These are phyloP conservation scores for Xylaria longipes DNA, from an alignment of 495 filamentous ascomycete species.

Conservation along the genomic window DNA sequence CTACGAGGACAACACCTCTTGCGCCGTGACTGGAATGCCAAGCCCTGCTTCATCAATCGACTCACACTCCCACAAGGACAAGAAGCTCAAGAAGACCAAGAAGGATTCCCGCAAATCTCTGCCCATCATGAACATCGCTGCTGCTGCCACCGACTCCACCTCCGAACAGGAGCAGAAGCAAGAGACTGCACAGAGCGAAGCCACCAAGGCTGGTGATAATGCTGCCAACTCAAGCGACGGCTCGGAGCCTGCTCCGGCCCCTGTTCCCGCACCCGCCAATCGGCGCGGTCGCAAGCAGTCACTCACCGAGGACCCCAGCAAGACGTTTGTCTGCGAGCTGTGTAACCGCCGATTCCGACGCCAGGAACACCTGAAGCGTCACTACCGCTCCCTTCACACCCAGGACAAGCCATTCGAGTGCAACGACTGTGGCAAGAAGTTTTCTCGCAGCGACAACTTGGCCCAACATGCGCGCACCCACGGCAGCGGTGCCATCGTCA, in stretches of 20 bases:
- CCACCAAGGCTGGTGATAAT: slow-evolving; percentile 32
- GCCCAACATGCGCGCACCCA: slow-evolving; percentile 96
- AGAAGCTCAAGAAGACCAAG: slow-evolving; percentile 70
- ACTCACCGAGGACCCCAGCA: slow-evolving; percentile 95
- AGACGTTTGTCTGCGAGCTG: slow-evolving; percentile 95
- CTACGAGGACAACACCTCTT: slow-evolving; percentile 69
- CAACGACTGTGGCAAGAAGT: slow-evolving; percentile 97
- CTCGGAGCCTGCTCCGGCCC: slow-evolving; percentile 39
- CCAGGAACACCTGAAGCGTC: slow-evolving; percentile 98
- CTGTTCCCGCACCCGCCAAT: slow-evolving; percentile 71
- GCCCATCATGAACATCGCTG: slow-evolving; percentile 52
- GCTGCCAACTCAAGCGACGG: slow-evolving; percentile 36
- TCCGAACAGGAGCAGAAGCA: slow-evolving; percentile 48
- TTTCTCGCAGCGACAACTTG: slow-evolving; percentile 96
- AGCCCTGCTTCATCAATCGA: slow-evolving; percentile 56
- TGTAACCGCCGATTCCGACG: slow-evolving; percentile 97
- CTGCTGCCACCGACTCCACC: slow-evolving; percentile 46
- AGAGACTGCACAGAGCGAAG: slow-evolving; percentile 41
- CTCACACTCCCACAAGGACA: slow-evolving; percentile 59
- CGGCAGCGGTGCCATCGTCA: slow-evolving; percentile 84
- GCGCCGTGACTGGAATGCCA: slow-evolving; percentile 58
- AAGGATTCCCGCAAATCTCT: slow-evolving; percentile 47
- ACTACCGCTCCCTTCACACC: slow-evolving; percentile 97
- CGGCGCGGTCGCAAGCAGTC: slow-evolving; percentile 99
- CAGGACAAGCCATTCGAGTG: slow-evolving; percentile 99